Percentiles rank a stretch among this genome's conserved stretches.
These are phyloP conservation scores for Stephanodiscus minutulus DNA, from an alignment of 108 stramenopile genomes.

Conservation along the genomic window DNA sequence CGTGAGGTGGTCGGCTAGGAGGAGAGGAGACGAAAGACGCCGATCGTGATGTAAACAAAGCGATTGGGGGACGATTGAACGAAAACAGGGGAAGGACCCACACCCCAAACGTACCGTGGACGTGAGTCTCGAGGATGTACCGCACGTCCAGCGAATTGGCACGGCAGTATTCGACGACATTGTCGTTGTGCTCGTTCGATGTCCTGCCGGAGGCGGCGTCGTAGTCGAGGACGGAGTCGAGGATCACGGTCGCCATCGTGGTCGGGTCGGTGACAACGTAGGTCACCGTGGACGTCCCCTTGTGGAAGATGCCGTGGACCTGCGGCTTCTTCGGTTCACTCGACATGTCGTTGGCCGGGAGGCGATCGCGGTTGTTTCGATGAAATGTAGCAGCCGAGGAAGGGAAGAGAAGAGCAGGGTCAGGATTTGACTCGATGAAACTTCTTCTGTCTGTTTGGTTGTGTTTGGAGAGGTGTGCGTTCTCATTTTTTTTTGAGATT, in stretches of 20 bases:
- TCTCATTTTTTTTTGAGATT: no score
- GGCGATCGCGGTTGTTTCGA: no score
- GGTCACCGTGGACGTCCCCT: constrained; percentile 41
- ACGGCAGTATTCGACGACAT: constrained; percentile 17
- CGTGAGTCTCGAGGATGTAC: constrained; percentile 52
- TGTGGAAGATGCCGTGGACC: constrained; percentile 44
- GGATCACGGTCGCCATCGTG: constrained; percentile 30
- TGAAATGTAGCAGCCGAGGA: no score
- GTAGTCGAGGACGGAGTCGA: constrained; percentile 55
- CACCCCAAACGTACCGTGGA: constrained; percentile 23
- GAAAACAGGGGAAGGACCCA: background rate
- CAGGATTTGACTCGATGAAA: no score
- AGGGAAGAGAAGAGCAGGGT: no score
- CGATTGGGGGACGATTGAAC: background rate
- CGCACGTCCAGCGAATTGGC: constrained; percentile 21
- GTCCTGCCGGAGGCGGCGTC: constrained; percentile 40
- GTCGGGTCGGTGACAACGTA: constrained; percentile 46
- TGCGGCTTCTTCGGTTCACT: background rate
- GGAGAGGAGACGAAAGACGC: no score
- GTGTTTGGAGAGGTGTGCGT: no score
- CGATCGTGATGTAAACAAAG: background rate
- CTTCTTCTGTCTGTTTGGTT: no score
- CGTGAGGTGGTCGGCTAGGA: constrained; percentile 56
- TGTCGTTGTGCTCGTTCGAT: constrained; percentile 40
- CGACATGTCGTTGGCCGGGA: no score